A percentile compares a stretch with the other conserved stretches of the same genome.
These are phyloP conservation scores for Cyclocybe aegerita DNA, from an alignment of 768 basidiomycete species.

Conservation along the genomic window DNA sequence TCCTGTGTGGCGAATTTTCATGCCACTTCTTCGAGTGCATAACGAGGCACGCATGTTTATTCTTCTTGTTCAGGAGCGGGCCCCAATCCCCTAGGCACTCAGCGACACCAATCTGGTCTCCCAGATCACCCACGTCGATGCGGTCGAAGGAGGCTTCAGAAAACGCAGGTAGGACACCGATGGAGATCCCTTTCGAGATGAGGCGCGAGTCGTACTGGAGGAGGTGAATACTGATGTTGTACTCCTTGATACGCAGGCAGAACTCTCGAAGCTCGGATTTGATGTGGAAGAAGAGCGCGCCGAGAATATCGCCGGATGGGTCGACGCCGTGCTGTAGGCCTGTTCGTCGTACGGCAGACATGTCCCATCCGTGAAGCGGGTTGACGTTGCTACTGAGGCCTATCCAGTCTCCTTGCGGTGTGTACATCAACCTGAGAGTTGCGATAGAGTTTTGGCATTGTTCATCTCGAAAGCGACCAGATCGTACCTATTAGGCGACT, in stretches of 20 bases:
- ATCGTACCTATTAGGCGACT: conserved; percentile 35
- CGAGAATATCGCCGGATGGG: conserved; percentile 34
- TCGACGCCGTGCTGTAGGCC: conserved; percentile 35
- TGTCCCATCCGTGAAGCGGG: conserved; percentile 50
- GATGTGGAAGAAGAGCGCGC: conserved; percentile 44
- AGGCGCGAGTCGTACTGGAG: conserved; percentile 40
- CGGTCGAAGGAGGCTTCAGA: conserved; percentile 36
- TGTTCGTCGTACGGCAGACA: conserved; percentile 35
- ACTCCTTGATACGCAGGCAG: conserved; percentile 32
- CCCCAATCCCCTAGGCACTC: conserved; percentile 36
- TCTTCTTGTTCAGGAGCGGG: conserved; percentile 33
- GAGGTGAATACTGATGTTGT: conserved; percentile 36
- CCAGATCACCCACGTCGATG: conserved; percentile 35
- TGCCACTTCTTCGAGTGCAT: conserved; percentile 41
- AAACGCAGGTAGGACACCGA: conserved; percentile 36
- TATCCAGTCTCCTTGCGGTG: conserved; percentile 44
- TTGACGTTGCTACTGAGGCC: conserved; percentile 35
- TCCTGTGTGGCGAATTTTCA: conserved; percentile 25
- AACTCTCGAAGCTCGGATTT: conserved; percentile 39
- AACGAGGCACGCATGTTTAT: conserved; percentile 30
- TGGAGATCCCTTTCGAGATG: conserved; percentile 40
- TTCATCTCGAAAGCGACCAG: no score
- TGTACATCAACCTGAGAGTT: conserved; percentile 40
- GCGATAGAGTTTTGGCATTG: neutral
- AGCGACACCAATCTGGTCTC: conserved; percentile 29